These are phyloP conservation scores for Hypoxylon fuscum DNA, from an alignment of 495 filamentous ascomycete genomes.

Conservation along the genomic window DNA sequence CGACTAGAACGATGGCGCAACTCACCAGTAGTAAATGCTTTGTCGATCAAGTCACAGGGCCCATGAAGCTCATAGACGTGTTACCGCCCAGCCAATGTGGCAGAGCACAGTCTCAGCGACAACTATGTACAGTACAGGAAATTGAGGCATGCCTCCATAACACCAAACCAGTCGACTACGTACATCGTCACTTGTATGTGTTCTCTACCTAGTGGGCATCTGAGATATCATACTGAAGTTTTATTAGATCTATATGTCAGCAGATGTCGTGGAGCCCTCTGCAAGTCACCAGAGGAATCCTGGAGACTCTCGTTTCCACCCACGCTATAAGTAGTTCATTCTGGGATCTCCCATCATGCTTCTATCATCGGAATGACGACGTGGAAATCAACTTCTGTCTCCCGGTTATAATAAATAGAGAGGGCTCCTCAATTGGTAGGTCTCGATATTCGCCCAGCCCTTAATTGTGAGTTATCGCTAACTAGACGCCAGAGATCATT, in stretches of 20 bases:
- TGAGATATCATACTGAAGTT: background rate
- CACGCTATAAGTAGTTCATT: constrained; percentile 45
- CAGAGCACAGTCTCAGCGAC: background rate
- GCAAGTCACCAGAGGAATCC: constrained; percentile 46
- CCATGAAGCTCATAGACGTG: constrained; percentile 41
- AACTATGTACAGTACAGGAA: constrained; percentile 25
- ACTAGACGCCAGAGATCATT: constrained; percentile 45
- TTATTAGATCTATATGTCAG: constrained; percentile 53
- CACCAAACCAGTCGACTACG: constrained; percentile 16
- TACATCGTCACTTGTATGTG: constrained; percentile 47
- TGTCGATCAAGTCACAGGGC: constrained; percentile 34
- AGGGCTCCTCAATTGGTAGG: constrained; percentile 42
- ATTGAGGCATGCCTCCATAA: constrained; percentile 18
- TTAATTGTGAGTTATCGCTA: background rate
- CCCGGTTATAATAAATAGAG: constrained; percentile 36
- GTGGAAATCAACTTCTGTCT: constrained; percentile 52
- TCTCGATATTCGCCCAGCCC: background rate
- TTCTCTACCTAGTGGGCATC: background rate
- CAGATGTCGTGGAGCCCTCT: constrained; percentile 54
- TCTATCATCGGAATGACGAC: constrained; percentile 49
- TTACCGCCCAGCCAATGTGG: constrained; percentile 16
- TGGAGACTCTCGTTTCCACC: constrained; percentile 44
- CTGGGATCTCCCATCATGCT: constrained; percentile 50
- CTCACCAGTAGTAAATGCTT: constrained; percentile 33
- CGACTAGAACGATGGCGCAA: constrained; percentile 27